These are phyloP conservation scores for Abelmoschus esculentus DNA, from an alignment of 345 rosid genomes.

Conservation along the genomic window DNA sequence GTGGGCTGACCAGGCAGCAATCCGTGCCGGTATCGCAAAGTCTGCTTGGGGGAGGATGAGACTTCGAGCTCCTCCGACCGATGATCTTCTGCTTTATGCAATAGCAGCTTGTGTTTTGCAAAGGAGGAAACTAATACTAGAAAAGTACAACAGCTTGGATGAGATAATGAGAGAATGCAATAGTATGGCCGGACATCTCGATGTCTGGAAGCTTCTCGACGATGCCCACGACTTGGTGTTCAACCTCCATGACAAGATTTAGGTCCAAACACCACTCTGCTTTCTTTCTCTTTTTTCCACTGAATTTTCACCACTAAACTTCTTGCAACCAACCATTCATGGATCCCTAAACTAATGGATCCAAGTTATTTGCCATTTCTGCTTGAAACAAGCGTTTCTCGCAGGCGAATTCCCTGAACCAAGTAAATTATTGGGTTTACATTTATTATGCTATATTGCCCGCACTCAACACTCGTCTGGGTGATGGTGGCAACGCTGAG, in stretches of 20 bases:
- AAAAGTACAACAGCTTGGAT: constrained; percentile 87
- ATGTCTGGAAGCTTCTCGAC: constrained; percentile 95
- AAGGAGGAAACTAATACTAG: constrained; percentile 81
- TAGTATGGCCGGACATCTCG: constrained; percentile 81
- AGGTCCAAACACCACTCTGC: constrained; percentile 1
- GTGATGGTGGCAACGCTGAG: constrained; percentile 12
- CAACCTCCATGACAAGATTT: constrained; percentile 71
- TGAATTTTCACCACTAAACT: neutral
- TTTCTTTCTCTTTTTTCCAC: no score
- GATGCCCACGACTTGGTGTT: constrained; percentile 91
- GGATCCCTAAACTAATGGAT: constrained; percentile 16
- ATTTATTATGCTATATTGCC: neutral
- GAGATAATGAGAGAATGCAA: constrained; percentile 94
- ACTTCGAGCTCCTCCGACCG: constrained; percentile 80
- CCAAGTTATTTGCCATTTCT: neutral
- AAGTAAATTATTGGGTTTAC: neutral
- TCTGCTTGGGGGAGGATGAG: constrained; percentile 83
- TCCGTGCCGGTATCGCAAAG: constrained; percentile 61
- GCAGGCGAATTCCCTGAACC: neutral
- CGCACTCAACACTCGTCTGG: neutral
- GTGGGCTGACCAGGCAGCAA: constrained; percentile 96
- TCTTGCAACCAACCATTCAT: neutral
- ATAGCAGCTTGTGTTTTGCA: constrained; percentile 93
- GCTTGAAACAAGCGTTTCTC: neutral
- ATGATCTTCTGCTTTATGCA: constrained; percentile 85